phyloP scores from a whole-genome alignment of 2,329 filamentous ascomycete species.

The Talaromyces piceae region DNA sequence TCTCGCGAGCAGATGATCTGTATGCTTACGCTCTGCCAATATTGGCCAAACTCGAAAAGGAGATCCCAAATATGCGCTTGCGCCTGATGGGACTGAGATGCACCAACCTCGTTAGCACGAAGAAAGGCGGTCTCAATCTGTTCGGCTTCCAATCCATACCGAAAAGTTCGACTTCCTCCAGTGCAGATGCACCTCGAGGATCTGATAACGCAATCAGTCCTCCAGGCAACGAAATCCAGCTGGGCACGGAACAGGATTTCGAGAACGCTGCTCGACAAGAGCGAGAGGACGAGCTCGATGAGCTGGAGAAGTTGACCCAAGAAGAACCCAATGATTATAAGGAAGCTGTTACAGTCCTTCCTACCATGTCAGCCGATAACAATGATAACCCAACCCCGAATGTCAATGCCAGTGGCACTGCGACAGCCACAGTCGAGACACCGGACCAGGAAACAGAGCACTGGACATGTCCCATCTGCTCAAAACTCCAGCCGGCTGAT shows the following conservation, averaged over 20 bases:
- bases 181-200: not conserved
- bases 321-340: conserved; percentile 27
- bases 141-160: conserved; percentile 49
- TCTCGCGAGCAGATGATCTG: conserved; percentile 69
- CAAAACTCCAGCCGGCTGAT: conserved; percentile 64
- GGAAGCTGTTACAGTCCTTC: not conserved
- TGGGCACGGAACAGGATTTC: conserved; percentile 61
- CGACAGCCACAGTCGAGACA: not conserved
- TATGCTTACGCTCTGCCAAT: conserved; percentile 78
- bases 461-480: conserved; percentile 88
- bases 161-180: conserved; percentile 7
- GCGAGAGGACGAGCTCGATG: conserved; percentile 53
- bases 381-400: not conserved
- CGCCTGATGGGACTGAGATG: conserved; percentile 83
- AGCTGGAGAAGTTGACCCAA: conserved; percentile 56
- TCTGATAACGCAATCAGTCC: not conserved
- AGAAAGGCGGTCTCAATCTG: conserved; percentile 72
- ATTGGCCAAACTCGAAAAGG: conserved; percentile 73
- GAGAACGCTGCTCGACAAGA: conserved; percentile 55
- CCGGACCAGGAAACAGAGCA: conserved; percentile 31
- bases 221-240: conserved; percentile 31
- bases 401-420: too few relatives aligned
- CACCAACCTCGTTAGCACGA: conserved; percentile 78
- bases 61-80: conserved; percentile 69
- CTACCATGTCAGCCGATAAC: not conserved